These are phyloP conservation scores for Aspergillus sclerotialis DNA, from an alignment of 2,329 filamentous ascomycete genomes.

Conservation along the genomic window DNA sequence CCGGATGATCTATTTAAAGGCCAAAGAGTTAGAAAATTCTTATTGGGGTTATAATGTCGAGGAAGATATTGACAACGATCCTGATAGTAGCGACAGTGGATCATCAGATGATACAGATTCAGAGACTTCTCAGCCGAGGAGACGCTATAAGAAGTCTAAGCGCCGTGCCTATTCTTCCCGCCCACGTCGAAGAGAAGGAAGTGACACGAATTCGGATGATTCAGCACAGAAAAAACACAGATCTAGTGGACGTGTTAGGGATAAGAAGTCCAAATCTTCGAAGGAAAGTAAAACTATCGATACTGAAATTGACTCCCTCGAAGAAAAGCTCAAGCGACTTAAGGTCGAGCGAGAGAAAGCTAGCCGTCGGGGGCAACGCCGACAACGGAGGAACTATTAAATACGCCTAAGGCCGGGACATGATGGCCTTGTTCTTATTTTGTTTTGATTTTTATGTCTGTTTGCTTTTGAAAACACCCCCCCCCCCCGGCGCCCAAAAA, in stretches of 20 bases:
- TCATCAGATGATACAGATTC: neutral
- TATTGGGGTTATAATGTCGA: slow-evolving; percentile 2
- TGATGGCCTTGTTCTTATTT: too few relatives aligned
- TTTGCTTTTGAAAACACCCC: too few relatives aligned
- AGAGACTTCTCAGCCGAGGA: neutral
- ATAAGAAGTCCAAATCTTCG: neutral
- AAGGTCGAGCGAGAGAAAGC: neutral
- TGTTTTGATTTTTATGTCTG: too few relatives aligned
- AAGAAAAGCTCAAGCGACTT: neutral
- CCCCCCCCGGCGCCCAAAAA: too few relatives aligned
- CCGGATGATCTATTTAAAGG: slow-evolving; percentile 12
- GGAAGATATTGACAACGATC: neutral
- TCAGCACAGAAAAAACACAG: neutral
- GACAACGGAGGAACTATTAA: neutral
- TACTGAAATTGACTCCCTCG: neutral
- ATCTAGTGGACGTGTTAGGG: neutral
- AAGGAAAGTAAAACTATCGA: neutral
- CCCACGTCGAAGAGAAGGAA: neutral
- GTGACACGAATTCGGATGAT: neutral
- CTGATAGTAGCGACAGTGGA: neutral
- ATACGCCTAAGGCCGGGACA: too few relatives aligned
- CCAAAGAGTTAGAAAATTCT: slow-evolving; percentile 3
- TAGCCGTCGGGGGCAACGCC: neutral
- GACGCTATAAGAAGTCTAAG: neutral
- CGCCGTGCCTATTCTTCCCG: too few relatives aligned